A percentile compares a stretch with the other conserved stretches of the same genome.
phyloP scores from a whole-genome alignment of 768 basidiomycete genomes.

The Artomyces pyxidatus region DNA sequence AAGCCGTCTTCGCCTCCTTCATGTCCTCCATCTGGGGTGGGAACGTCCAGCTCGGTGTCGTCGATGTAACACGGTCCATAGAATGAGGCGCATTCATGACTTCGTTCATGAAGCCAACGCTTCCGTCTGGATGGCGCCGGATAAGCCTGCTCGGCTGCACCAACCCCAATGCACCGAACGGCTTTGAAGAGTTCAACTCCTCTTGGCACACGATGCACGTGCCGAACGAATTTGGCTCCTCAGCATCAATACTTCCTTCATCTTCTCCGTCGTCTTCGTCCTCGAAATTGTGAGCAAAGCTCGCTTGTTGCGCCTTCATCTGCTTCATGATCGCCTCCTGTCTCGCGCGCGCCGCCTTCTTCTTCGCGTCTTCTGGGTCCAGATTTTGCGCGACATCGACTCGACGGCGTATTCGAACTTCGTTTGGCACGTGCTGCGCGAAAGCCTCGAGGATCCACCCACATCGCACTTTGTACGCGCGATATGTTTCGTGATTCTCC shows the following conservation, averaged over 20 bases:
- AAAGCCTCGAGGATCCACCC: slow-evolving; percentile 69
- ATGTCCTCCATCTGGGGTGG: slow-evolving; percentile 45
- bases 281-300: slow-evolving; percentile 75
- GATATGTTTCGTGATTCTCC: slow-evolving; percentile 69
- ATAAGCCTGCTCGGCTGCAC: slow-evolving; percentile 84
- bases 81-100: slow-evolving; percentile 53
- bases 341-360: slow-evolving; percentile 80
- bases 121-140: slow-evolving; percentile 66
- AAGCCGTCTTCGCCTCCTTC: slow-evolving; percentile 34
- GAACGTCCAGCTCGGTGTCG: slow-evolving; percentile 30
- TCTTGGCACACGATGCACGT: slow-evolving; percentile 99
- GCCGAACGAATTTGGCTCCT: slow-evolving; percentile 56
- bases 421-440: slow-evolving; percentile 44
- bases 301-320: slow-evolving; percentile 89
- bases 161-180: slow-evolving; percentile 83
- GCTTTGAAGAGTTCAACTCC: slow-evolving; percentile 60
- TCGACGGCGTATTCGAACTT: slow-evolving; percentile 44
- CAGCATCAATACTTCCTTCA: slow-evolving; percentile 40
- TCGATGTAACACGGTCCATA: slow-evolving; percentile 46
- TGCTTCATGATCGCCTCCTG: slow-evolving; percentile 92
- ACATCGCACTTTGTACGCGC: slow-evolving; percentile 58
- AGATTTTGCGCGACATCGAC: slow-evolving; percentile 29
- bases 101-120: slow-evolving; percentile 59
- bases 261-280: slow-evolving; percentile 66
- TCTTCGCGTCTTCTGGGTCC: slow-evolving; percentile 64